Percentiles rank a stretch among this genome's conserved stretches.
These are phyloP conservation scores for Paragyromitra xinjiangensis DNA, from an alignment of 495 filamentous ascomycete genomes.

Conservation along the genomic window DNA sequence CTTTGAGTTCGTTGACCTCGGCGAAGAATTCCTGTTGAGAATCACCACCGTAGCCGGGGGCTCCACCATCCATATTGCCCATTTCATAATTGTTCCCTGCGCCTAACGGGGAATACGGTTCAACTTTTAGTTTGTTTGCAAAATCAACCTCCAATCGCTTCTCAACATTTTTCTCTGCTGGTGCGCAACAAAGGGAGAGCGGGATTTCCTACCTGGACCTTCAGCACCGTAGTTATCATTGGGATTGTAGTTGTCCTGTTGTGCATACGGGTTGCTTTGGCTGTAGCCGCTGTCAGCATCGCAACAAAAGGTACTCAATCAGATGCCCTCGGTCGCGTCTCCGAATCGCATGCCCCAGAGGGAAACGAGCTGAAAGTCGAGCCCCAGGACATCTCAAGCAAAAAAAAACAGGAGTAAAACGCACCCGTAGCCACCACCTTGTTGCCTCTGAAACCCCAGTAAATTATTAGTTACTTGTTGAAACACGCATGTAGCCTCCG, in stretches of 20 bases:
- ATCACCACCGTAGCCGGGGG: constrained; percentile 62
- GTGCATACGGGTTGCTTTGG: constrained; percentile 70
- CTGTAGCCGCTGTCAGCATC: constrained; percentile 64
- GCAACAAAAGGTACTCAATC: constrained; percentile 21
- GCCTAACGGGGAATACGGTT: constrained; percentile 58
- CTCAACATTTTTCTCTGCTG: constrained; percentile 18
- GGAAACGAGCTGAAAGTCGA: not conserved
- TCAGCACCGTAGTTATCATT: constrained; percentile 56
- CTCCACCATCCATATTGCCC: constrained; percentile 63
- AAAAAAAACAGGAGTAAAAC: constrained; percentile 39
- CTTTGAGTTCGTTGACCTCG: constrained; percentile 82
- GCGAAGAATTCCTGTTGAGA: constrained; percentile 69
- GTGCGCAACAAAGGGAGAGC: constrained; percentile 13
- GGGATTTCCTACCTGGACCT: constrained; percentile 42
- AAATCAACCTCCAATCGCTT: constrained; percentile 49
- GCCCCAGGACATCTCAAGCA: not conserved
- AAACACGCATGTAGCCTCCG: constrained; percentile 25
- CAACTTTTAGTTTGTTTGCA: constrained; percentile 57
- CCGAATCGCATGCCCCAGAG: not conserved
- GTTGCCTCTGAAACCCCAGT: constrained; percentile 21
- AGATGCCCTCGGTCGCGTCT: constrained; percentile 13
- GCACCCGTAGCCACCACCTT: constrained; percentile 47
- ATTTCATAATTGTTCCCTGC: constrained; percentile 61
- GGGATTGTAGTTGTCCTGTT: constrained; percentile 61
- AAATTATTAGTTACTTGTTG: constrained; percentile 33